Base-by-base conservation (phyloP, 371 early-diverging fungal species). In the Apophysomyces trapeziformis region DNA sequence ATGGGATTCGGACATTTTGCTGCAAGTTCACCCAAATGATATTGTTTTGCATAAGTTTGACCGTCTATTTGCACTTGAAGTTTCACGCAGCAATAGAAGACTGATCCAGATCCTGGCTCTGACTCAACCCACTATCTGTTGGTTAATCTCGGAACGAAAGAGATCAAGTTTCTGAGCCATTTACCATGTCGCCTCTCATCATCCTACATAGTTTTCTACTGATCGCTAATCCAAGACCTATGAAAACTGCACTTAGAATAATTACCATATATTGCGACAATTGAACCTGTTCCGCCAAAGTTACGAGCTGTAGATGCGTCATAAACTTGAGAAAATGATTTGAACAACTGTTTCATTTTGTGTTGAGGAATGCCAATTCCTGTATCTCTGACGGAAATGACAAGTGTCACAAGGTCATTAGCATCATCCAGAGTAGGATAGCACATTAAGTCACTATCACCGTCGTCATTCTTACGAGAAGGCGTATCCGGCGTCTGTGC, bases 281-380 rank as follows among this genome's bases (percentile, higher is more conserved):
- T n/a, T 18, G 2, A 26, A 61, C 85, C 85, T 11, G 87, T 86
- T 18, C 87, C 87, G 26, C 84, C 85, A 63, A 75, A 84, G 44
- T 79, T 78, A 35, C 86, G 61, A 0, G 87, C 79, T 5, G 84
- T 85, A 1, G 84, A 82, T 9, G 77, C 83, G 43, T 84, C 86
- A 26, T 50, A 50, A 14, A 85, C 85, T 60, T 88, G 89, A 1
- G 84, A 78, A 62, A 89, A 90, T 8, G 84, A 81, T 32, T 84
- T 72, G 63, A 90, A 90, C 0, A 90, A 80, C 46, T 75, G 79
- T 57, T 67, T 70, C 8, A 68, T 65, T 46, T 85, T 83, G 35
- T 83, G 76, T 5, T 65, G 54, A 0, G 87, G 84, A 58, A 90
- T 88, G 16, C 90, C 89, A 56, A 88, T 86, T 32, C 90, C 90